A percentile compares a stretch with the other conserved stretches of the same genome.
Evolutionary conservation across 83 land plant genomes (phyloP).

Genomic region (Thuja plicata): DNA sequence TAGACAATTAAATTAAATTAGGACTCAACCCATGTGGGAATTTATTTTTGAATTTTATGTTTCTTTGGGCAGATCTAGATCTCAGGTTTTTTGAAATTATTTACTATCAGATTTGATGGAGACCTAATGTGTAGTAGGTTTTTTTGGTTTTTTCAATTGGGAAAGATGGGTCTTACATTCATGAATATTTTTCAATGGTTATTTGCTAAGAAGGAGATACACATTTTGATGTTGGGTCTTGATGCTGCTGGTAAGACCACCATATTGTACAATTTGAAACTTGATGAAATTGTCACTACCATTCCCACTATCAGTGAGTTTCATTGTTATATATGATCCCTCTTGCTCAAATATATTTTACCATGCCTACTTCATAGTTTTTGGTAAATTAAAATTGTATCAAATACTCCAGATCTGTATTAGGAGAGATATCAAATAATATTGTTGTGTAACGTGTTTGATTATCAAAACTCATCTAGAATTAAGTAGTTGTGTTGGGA

Average conservation of each 20-base stretch:
- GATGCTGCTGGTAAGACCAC: conserved; percentile 68
- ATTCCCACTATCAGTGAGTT: conserved; percentile 49
- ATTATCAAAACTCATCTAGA: not conserved
- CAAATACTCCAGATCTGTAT: not conserved
- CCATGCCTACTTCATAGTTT: not conserved
- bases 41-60: not conserved
- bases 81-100: not conserved
- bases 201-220: conserved; percentile 61
- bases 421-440: not conserved
- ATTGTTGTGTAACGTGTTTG: not conserved
- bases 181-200: conserved; percentile 33
- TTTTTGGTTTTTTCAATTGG: not conserved
- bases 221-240: conserved; percentile 60
- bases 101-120: not conserved
- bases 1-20: not conserved
- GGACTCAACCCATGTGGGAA: not conserved
- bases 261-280: conserved; percentile 59
- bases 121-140: not conserved
- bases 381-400: not conserved
- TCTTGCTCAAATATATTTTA: no score
- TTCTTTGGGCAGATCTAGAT: not conserved
- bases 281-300: conserved; percentile 57
- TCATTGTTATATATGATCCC: no score
- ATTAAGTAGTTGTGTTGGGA: not conserved
- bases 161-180: conserved; percentile 41